Evolutionary conservation across 768 basidiomycete genomes (phyloP).

Genomic region (Hygrophorus pudorinus): DNA sequence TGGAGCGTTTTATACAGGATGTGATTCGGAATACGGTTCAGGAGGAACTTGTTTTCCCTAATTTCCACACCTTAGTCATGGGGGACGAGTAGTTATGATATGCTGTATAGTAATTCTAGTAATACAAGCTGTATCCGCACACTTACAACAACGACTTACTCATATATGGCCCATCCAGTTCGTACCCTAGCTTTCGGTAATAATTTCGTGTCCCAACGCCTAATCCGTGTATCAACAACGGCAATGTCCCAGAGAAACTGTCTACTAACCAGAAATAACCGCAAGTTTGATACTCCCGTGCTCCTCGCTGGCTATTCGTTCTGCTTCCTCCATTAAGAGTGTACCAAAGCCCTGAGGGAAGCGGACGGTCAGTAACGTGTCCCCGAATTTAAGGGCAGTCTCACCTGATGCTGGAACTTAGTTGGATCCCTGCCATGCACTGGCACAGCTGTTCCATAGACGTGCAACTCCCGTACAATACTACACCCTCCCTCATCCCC

Average conservation of each 20-base stretch:
- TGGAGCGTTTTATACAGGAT: conserved; percentile 93
- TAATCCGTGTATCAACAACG: conserved; percentile 15
- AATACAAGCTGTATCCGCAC: background rate
- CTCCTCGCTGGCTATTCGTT: conserved; percentile 93
- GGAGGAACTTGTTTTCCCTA: conserved; percentile 93
- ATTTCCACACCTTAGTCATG: conserved; percentile 76
- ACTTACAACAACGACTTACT: conserved; percentile 60
- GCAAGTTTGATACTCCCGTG: conserved; percentile 93
- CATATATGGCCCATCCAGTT: conserved; percentile 97
- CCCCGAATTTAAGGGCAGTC: conserved; percentile 7
- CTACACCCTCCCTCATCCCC: conserved; percentile 73
- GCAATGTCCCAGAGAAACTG: background rate
- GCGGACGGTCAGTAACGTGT: conserved; percentile 1
- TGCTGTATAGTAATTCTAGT: background rate
- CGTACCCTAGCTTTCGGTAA: conserved; percentile 89
- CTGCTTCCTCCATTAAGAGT: conserved; percentile 97
- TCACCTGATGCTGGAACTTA: conserved; percentile 91
- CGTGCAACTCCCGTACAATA: conserved; percentile 93
- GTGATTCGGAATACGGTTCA: conserved; percentile 91
- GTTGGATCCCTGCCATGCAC: conserved; percentile 97
- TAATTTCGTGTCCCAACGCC: conserved; percentile 97
- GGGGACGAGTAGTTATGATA: conserved; percentile 20
- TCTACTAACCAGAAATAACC: conserved; percentile 80
- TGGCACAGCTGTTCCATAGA: conserved; percentile 96
- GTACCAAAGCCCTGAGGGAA: conserved; percentile 80